Base-by-base conservation (phyloP, 306 rosid species). In the Alnus glutinosa region DNA sequence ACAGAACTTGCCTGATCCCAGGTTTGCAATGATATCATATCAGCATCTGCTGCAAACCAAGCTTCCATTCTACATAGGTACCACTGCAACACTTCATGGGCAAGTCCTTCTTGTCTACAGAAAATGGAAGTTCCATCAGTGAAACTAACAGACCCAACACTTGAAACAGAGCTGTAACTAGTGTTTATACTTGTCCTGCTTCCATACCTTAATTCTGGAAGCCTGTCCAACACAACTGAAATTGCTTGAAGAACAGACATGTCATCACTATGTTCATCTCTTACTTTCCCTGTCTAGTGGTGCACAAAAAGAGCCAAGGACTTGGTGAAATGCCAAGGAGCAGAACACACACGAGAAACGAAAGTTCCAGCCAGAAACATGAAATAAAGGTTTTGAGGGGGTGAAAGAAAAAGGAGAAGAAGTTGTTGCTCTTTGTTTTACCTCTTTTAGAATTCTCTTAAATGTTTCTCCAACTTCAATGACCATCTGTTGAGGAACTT, bases 41-140 rank as follows among this genome's bases (percentile, higher is more conserved):
- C 93, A 13, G 92, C 93, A 80, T 91, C 93, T 39, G 97, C 93
- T 74, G 93, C 93, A 88, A 91, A 91, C 97, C 97, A 91, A 16
- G 93, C 93, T 85, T 91, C 97, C 97, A 89, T 88, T 78, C 97
- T 89, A 84, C 97, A 91, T 74, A 88, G 71, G 80, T 79, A 91
- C 97, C 97, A 91, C 73, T 87, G 97, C 76, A 91, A 80, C 66
- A 91, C 93, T 87, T 86, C 84, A 54, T 85, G 89, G 66, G 93
- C 89, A 82, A 88, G 86, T 85, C 93, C 97, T 47, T 88, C 77
- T 82, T 85, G 88, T 87, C 97, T 91, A 86, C 79, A 81, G 50
- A 81, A 12, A 74, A 66, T 19, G 32, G 32, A 37, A 39, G 73
- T 34, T 34, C 49, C 6, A 68, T 71, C 67, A 79, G 44, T 28